Percentiles rank a stretch among this genome's conserved stretches.
These are phyloP conservation scores for Tremella fuciformis DNA, from an alignment of 768 basidiomycete species.

Conservation along the genomic window DNA sequence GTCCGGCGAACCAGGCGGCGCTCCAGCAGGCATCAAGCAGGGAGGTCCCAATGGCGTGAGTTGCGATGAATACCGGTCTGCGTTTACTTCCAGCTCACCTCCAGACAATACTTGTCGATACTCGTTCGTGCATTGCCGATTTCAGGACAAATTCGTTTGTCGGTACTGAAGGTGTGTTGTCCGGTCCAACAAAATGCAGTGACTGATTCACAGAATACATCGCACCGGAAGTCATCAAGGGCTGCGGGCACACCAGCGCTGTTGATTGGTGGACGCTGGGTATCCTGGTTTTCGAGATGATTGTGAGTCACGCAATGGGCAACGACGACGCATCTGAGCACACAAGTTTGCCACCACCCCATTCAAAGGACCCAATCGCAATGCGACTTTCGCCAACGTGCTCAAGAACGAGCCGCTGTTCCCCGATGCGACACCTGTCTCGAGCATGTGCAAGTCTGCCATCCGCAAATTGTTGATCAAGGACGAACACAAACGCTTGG, in stretches of 20 bases:
- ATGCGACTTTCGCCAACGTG: conserved; percentile 95
- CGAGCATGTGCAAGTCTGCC: conserved; percentile 84
- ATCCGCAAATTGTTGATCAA: conserved; percentile 85
- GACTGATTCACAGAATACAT: conserved; percentile 69
- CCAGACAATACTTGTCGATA: conserved; percentile 90
- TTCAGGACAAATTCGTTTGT: conserved; percentile 99
- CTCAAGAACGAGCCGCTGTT: conserved; percentile 79
- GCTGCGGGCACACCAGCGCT: conserved; percentile 92
- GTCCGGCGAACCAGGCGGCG: conserved; percentile 76
- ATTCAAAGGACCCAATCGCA: conserved; percentile 92
- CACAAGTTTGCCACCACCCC: conserved; percentile 73
- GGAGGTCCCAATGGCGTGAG: conserved; percentile 84
- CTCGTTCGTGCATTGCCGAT: conserved; percentile 93
- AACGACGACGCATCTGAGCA: background rate
- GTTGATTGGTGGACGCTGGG: conserved; percentile 99
- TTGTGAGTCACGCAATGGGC: conserved; percentile 47
- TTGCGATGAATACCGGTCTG: conserved; percentile 18
- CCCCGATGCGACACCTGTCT: conserved; percentile 76
- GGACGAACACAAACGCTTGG: conserved; percentile 79
- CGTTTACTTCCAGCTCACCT: conserved; percentile 2
- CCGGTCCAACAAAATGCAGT: too few relatives aligned
- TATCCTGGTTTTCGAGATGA: conserved; percentile 95
- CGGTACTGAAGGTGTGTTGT: conserved; percentile 70
- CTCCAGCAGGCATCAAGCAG: conserved; percentile 80
- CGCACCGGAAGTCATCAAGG: conserved; percentile 96